phyloP scores from a whole-genome alignment of 2,329 filamentous ascomycete species.

The Balansia obtecta region DNA sequence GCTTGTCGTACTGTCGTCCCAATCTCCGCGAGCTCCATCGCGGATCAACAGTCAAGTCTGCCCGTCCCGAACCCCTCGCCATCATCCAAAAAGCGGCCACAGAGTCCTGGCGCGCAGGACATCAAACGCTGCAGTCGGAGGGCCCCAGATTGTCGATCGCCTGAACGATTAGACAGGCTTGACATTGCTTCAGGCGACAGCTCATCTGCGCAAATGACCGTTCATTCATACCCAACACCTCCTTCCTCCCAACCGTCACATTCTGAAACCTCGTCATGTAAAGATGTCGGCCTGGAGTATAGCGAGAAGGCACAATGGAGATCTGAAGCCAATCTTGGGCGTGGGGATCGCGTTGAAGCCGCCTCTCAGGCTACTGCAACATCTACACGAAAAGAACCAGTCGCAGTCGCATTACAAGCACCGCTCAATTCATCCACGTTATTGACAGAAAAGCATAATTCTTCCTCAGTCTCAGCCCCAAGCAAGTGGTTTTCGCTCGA shows the following conservation, averaged over 20 bases:
- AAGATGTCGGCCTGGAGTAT: slow-evolving; percentile 15
- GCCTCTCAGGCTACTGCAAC: not conserved
- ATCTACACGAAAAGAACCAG: slow-evolving; percentile 1
- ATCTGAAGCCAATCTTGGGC: not conserved
- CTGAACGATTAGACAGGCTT: slow-evolving; percentile 8
- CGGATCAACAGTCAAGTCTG: slow-evolving; percentile 12
- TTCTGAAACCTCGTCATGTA: slow-evolving; percentile 18
- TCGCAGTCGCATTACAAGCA: slow-evolving; percentile 1
- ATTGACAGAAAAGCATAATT: slow-evolving; percentile 31
- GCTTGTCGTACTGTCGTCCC: slow-evolving; percentile 24
- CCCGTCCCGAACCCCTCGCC: slow-evolving; percentile 17
- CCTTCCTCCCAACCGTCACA: slow-evolving; percentile 38
- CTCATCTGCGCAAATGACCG: slow-evolving; percentile 13
- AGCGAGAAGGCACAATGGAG: slow-evolving; percentile 12
- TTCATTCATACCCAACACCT: slow-evolving; percentile 41
- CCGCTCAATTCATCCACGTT: slow-evolving; percentile 7
- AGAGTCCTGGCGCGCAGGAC: slow-evolving; percentile 13
- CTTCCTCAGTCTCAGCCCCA: slow-evolving; percentile 28
- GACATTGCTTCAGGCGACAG: slow-evolving; percentile 12
- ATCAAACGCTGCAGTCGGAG: slow-evolving; percentile 14
- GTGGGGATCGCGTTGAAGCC: not conserved
- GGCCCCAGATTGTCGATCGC: slow-evolving; percentile 6
- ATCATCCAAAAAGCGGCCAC: slow-evolving; percentile 15
- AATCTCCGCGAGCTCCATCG: slow-evolving; percentile 22
- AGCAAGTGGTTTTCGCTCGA: slow-evolving; percentile 51